Percentiles rank a stretch among this genome's conserved stretches.
phyloP scores from a whole-genome alignment of 1,139 yeast genomes.

The Zygosaccharomyces pseudobailii region DNA sequence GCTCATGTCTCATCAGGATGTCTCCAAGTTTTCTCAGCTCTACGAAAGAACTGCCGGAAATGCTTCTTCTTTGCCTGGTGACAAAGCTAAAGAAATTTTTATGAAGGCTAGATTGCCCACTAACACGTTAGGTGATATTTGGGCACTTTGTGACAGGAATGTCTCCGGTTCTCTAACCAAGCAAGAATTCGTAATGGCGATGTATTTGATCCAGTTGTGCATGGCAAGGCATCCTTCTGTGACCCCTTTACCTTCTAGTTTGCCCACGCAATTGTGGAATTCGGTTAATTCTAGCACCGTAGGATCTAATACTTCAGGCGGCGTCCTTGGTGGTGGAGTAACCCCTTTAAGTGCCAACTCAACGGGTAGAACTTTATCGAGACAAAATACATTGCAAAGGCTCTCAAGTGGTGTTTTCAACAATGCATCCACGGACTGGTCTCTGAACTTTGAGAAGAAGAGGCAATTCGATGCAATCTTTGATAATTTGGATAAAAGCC shows the following conservation, averaged over 20 bases:
- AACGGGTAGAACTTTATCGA: conserved; percentile 29
- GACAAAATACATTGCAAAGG: conserved; percentile 30
- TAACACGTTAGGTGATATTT: conserved; percentile 72
- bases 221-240: conserved; percentile 64
- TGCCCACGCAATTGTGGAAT: conserved; percentile 68
- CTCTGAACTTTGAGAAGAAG: conserved; percentile 60
- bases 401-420: conserved; percentile 41
- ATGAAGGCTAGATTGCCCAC: conserved; percentile 82
- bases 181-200: conserved; percentile 81
- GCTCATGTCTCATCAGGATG: conserved; percentile 58
- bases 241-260: conserved; percentile 59
- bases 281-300: conserved; percentile 36
- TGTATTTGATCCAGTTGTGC: conserved; percentile 87
- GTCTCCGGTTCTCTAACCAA: conserved; percentile 67
- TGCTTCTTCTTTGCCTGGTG: conserved; percentile 59
- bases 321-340: conserved; percentile 3
- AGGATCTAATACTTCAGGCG: conserved; percentile 10
- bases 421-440: conserved; percentile 66
- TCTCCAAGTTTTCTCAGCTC: conserved; percentile 64
- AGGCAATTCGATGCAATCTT: conserved; percentile 77
- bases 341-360: conserved; percentile 31
- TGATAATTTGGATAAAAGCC: conserved; percentile 64
- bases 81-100: conserved; percentile 76
- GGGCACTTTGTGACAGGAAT: conserved; percentile 80
- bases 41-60: conserved; percentile 55